Percentiles rank a stretch among this genome's conserved stretches.
Conservation (phyloP, 2,329 filamentous ascomycete genomes). For the Alternaria sp. region DNA sequence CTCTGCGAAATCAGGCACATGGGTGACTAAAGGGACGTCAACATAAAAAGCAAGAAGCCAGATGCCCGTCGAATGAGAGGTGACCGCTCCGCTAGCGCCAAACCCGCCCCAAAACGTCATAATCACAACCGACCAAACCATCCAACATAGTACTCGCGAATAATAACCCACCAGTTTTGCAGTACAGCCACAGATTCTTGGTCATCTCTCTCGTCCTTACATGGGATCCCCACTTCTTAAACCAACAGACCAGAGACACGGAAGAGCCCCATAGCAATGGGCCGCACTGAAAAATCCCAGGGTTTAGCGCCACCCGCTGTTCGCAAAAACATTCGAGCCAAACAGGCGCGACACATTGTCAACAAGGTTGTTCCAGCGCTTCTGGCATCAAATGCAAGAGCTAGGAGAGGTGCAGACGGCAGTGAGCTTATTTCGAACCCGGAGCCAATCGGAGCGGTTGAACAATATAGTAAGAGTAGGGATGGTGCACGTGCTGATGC, state of each 20-base stretch:
- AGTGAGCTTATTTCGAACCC: conserved; percentile 61
- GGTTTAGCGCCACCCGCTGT: conserved; percentile 50
- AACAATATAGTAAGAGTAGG: conserved; percentile 2
- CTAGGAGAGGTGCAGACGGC: conserved; percentile 62
- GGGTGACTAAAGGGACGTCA: not conserved
- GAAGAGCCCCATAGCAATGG: conserved; percentile 37
- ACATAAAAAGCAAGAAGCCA: not conserved
- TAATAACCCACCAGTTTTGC: not conserved
- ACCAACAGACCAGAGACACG: not conserved
- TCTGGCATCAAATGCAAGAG: conserved; percentile 62
- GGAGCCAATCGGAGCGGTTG: conserved; percentile 15
- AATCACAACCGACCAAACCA: conserved; percentile 12
- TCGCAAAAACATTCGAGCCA: conserved; percentile 57
- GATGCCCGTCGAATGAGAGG: not conserved
- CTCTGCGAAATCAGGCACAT: not conserved
- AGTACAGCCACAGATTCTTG: not conserved
- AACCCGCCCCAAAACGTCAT: conserved; percentile 14
- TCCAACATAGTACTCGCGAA: conserved; percentile 23
- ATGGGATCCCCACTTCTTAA: not conserved
- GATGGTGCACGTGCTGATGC: conserved; percentile 4
- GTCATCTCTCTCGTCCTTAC: not conserved
- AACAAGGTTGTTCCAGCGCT: conserved; percentile 68
- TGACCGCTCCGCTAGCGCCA: conserved; percentile 3
- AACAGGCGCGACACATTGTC: conserved; percentile 65
- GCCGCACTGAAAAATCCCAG: conserved; percentile 49